phyloP scores from a whole-genome alignment of 805 yeast genomes.

The Debaryomyces maramus region DNA sequence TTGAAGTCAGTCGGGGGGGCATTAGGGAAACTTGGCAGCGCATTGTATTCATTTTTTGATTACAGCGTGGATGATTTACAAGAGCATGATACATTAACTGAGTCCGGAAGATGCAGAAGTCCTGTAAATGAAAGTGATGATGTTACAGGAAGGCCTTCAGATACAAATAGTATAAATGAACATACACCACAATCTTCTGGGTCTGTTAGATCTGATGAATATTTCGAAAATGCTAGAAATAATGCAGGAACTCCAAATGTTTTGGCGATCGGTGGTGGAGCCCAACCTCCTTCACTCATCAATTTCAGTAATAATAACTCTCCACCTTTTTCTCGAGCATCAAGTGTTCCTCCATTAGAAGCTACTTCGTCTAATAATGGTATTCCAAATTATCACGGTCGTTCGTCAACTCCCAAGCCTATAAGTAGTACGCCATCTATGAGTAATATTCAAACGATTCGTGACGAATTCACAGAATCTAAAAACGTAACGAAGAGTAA shows the following conservation, averaged over 20 bases:
- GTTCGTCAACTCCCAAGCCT: constrained; percentile 17
- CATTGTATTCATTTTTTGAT: constrained; percentile 42
- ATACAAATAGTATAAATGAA: not conserved
- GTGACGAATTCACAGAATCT: constrained; percentile 10
- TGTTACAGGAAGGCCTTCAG: constrained; percentile 6
- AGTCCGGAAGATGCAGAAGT: constrained; percentile 1
- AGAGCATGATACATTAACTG: constrained; percentile 2
- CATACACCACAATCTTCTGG: not conserved
- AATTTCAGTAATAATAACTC: constrained; percentile 1
- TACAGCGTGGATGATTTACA: constrained; percentile 35
- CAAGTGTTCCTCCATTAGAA: constrained; percentile 4
- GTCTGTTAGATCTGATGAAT: not conserved
- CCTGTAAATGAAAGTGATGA: constrained; percentile 5
- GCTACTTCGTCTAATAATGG: constrained; percentile 1
- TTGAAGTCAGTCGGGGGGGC: constrained; percentile 9
- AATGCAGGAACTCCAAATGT: constrained; percentile 10
- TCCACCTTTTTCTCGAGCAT: not conserved
- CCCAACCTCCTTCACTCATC: constrained; percentile 9
- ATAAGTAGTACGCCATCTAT: constrained; percentile 7
- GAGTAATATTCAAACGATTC: constrained; percentile 20
- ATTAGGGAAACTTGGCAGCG: constrained; percentile 21
- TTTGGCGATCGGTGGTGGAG: constrained; percentile 9
- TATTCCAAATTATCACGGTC: constrained; percentile 10
- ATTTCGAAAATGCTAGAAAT: constrained; percentile 1
- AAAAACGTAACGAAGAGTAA: constrained; percentile 7